Evolutionary conservation across 1,284 basidiomycete species (phyloP), one percentile per base, ranked within the genome.

Genomic region (Moesziomyces aphidis): DNA sequence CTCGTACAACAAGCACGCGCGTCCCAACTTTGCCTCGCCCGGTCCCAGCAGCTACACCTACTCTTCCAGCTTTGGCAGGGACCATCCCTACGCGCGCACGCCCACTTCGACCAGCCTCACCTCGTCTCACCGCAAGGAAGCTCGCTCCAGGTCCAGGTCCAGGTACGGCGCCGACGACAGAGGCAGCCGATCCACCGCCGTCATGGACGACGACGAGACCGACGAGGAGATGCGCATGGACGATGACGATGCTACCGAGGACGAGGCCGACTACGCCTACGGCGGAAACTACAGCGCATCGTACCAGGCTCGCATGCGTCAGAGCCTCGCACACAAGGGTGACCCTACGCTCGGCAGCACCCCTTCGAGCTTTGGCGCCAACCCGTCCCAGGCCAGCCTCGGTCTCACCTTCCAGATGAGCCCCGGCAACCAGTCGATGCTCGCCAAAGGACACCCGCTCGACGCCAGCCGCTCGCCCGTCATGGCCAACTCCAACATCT

Each of bases 221-320:
- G 82, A 83, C 58, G 82, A 84, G 24, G 81, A 84, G 61, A 74
- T 80, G 73, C 66, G 66, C 28, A 69, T 78, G 56, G 76, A 68
- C 46, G 78, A 79, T 26, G 80, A 78, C 39, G 73, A 78, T 43
- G 78, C 68, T 4, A 81, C 80, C 15, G 81, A 81, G 39, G 80
- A 81, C 47, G 81, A 82, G 42, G 69, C 68, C 8, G 79, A 81
- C 31, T 61, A 61, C 48, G 53, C 61, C 8, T 53, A 61, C 34
- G 50, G 61, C 17, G 50, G 61, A 10, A 13, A 13, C 10, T 59
- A 72, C 55, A 60, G 69, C 34, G 57, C 66, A 4, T 66, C 67
- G 0, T 73, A 71, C 45, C 73, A 66, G 54, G 69, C 54, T 45
- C 64, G 59, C 6, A 48, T 62, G 57, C 57, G 64, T 36, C 69